Base-by-base conservation (phyloP, 352 stramenopile genomes). In the Thraustochytrium striatum region DNA sequence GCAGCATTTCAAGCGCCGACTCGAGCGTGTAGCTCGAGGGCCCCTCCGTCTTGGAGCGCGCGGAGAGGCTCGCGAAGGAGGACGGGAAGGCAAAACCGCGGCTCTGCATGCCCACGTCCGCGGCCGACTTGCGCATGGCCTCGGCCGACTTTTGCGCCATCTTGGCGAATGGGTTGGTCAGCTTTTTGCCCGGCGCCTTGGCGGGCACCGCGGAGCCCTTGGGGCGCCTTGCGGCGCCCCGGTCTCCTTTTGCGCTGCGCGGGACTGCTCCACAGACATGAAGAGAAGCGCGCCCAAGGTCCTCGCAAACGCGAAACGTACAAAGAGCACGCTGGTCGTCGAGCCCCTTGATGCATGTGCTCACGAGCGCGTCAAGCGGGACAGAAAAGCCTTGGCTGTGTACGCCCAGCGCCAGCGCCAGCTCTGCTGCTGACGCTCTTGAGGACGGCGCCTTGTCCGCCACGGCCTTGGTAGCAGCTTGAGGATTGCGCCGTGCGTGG, bases 51-150 rank as follows among this genome's bases (percentile, higher is more conserved):
- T 75, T 75, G 65, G 28, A 19, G 3, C 52, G 32, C 1, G 21
- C 30, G 41, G 41, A 30, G 35, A 75, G 65, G 21, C 41, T 32
- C 30, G 32, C 44, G 61, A 75, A 75, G 25, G 43, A 55, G 16
- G 65, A n/a, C n/a, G 44, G 7, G 36, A 75, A 75, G 2, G 7
- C 50, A n/a, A 75, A 75, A 13, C 65, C 65, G 25, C 65, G 65
- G 8, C 65, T 8, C 32, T 61, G 58, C 5, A 11, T 32, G 25
- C 53, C 55, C 7, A 61, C 13, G 28, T 33, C 21, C 5, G 52
- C 25, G 21, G 33, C 61, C 0, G 61, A 30, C n/a, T 41, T 13
- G 25, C 61, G 61, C 21, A 32, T 9, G 25, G 53, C 25, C 53
- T 13, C 53, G 19, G 53, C 5, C 19, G 53, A 16, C 19, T 5